A percentile compares a stretch with the other conserved stretches of the same genome.
These are phyloP conservation scores for Calonectria hawksworthii DNA, from an alignment of 2,329 filamentous ascomycete species.

Conservation along the genomic window DNA sequence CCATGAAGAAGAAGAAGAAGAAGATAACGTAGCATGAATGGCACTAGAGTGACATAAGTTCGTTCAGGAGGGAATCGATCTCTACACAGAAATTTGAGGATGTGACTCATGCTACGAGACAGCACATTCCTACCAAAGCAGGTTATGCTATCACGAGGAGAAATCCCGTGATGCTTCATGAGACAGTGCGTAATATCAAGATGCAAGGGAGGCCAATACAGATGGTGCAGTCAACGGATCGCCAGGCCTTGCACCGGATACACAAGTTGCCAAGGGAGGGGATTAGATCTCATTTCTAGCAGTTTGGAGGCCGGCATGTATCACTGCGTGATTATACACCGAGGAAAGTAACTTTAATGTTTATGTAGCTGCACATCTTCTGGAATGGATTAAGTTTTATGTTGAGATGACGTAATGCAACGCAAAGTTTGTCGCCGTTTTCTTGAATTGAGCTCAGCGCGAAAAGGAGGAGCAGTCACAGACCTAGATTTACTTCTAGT, in stretches of 20 bases:
- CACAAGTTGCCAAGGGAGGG: neutral
- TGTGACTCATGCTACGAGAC: neutral
- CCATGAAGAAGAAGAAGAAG: neutral
- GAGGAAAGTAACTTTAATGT: neutral
- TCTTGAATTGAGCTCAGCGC: neutral
- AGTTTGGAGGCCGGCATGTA: too few species aligned
- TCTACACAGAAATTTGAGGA: neutral
- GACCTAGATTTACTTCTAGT: too few species aligned
- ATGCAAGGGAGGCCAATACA: neutral
- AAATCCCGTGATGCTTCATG: too few species aligned
- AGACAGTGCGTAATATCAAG: neutral
- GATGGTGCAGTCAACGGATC: neutral
- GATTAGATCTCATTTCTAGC: neutral
- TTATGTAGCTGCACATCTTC: neutral
- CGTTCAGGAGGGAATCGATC: neutral
- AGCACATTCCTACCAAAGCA: too few species aligned
- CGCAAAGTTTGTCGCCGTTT: neutral
- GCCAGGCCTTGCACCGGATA: neutral
- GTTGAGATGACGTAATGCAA: neutral
- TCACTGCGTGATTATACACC: too few species aligned
- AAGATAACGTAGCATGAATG: neutral
- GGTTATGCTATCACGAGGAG: too few species aligned
- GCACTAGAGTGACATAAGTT: neutral
- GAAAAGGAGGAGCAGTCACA: neutral
- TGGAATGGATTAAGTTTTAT: neutral